Percentiles rank a stretch among this genome's conserved stretches.
Evolutionary conservation across 257 asterid genomes (phyloP).

Genomic region (Fraxinus americana): DNA sequence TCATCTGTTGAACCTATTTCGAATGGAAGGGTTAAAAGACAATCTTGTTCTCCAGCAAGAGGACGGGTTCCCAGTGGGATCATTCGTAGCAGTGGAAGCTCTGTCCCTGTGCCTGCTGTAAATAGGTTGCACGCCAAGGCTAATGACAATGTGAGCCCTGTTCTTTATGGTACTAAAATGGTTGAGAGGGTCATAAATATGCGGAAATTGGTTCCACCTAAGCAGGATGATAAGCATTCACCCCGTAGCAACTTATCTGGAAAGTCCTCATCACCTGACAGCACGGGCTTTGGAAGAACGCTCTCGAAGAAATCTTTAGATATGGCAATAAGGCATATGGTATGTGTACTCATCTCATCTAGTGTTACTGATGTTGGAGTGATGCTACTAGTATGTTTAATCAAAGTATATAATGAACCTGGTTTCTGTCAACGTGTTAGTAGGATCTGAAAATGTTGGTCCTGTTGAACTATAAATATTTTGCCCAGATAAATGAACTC

Average conservation of each 20-base stretch:
- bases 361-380: background rate
- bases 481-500: background rate
- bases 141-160: slow-evolving; percentile 89
- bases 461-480: background rate
- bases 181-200: slow-evolving; percentile 95
- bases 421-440: background rate
- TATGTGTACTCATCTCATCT: slow-evolving; percentile 38
- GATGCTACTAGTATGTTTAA: background rate
- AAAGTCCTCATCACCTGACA: slow-evolving; percentile 90
- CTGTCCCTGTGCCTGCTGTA: slow-evolving; percentile 73
- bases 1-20: slow-evolving; percentile 83
- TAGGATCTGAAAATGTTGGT: no score
- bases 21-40: slow-evolving; percentile 85
- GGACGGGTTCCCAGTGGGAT: slow-evolving; percentile 96
- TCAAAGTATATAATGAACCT: background rate
- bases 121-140: slow-evolving; percentile 89
- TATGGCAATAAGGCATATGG: slow-evolving; percentile 99
- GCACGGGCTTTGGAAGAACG: slow-evolving; percentile 91
- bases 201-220: slow-evolving; percentile 93
- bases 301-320: slow-evolving; percentile 95
- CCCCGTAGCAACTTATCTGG: slow-evolving; percentile 87
- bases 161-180: slow-evolving; percentile 82
- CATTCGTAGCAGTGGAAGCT: slow-evolving; percentile 76
- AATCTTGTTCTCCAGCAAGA: slow-evolving; percentile 94
- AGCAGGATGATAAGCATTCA: slow-evolving; percentile 80